These are phyloP conservation scores for Tetrapisispora taiwanensis DNA, from an alignment of 805 yeast genomes.

Conservation along the genomic window DNA sequence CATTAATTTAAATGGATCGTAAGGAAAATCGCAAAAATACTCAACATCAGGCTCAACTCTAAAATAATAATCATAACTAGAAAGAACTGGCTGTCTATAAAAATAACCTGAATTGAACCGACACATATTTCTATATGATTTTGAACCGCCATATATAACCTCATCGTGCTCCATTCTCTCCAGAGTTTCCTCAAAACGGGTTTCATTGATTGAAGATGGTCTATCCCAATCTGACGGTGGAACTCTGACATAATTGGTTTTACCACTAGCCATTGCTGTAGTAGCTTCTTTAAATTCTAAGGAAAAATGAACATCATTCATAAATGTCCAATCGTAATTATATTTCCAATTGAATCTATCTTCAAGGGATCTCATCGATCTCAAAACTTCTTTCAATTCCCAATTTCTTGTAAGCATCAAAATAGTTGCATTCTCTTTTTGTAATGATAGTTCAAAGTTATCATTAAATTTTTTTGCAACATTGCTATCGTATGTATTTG, in stretches of 20 bases:
- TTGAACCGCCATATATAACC: constrained; percentile 55
- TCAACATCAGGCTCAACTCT: constrained; percentile 91
- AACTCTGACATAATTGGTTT: constrained; percentile 53
- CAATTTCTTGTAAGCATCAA: constrained; percentile 80
- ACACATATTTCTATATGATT: constrained; percentile 87
- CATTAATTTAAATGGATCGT: constrained; percentile 81
- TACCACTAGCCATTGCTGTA: constrained; percentile 49
- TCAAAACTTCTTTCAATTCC: constrained; percentile 65
- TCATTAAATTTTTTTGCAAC: constrained; percentile 2
- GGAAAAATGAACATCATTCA: constrained; percentile 64
- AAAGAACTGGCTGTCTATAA: constrained; percentile 63
- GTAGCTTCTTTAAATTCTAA: constrained; percentile 54
- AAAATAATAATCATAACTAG: constrained; percentile 80
- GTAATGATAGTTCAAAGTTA: background rate
- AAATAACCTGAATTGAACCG: constrained; percentile 88
- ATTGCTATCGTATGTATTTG: constrained; percentile 19
- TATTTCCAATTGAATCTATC: constrained; percentile 60
- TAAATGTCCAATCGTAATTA: constrained; percentile 69
- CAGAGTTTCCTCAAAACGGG: constrained; percentile 40
- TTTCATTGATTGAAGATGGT: constrained; percentile 61
- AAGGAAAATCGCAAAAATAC: constrained; percentile 72
- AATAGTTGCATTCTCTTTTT: constrained; percentile 57
- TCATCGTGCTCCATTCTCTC: constrained; percentile 35
- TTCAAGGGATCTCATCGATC: constrained; percentile 67
- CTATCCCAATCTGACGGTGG: constrained; percentile 67